These are phyloP conservation scores for Microbotryum violaceum DNA, from an alignment of 1,284 basidiomycete species.

Conservation along the genomic window DNA sequence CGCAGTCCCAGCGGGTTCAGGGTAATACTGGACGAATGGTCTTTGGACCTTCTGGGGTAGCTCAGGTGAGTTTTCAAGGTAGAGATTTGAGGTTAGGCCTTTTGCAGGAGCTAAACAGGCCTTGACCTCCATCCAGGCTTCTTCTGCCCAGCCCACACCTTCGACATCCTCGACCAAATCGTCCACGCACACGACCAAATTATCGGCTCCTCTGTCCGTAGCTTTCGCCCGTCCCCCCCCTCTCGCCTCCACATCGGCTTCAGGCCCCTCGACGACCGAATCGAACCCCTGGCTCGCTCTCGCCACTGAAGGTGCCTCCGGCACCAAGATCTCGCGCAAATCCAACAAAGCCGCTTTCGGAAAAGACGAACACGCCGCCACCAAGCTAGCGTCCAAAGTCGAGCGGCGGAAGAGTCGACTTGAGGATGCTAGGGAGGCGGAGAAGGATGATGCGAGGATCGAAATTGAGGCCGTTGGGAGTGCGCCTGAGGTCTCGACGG, in stretches of 20 bases:
- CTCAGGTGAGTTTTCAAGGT: slow-evolving; percentile 16
- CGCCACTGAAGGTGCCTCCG: slow-evolving; percentile 34
- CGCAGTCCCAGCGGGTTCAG: slow-evolving; percentile 39
- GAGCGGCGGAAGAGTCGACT: slow-evolving; percentile 22
- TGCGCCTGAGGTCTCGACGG: slow-evolving; percentile 33
- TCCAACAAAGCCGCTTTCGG: slow-evolving; percentile 61
- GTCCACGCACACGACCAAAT: slow-evolving; percentile 27
- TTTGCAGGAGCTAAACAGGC: no score
- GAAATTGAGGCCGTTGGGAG: slow-evolving; percentile 53
- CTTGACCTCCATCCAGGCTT: slow-evolving; percentile 23
- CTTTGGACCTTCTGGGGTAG: slow-evolving; percentile 40
- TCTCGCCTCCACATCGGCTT: slow-evolving; percentile 16
- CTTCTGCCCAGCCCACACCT: slow-evolving; percentile 18
- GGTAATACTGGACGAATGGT: slow-evolving; percentile 48
- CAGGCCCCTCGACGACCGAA: slow-evolving; percentile 20
- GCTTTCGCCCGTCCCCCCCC: slow-evolving; percentile 18
- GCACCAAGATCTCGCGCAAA: slow-evolving; percentile 47
- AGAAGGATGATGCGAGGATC: slow-evolving; percentile 67
- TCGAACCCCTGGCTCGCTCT: slow-evolving; percentile 65
- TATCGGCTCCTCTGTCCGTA: slow-evolving; percentile 19
- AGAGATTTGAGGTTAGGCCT: no score
- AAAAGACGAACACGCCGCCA: slow-evolving; percentile 49
- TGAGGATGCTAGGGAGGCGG: slow-evolving; percentile 45
- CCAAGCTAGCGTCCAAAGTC: slow-evolving; percentile 29
- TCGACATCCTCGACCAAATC: slow-evolving; percentile 27